These are phyloP conservation scores for Colletotrichum sp. DNA, from an alignment of 2,329 filamentous ascomycete species.

Conservation along the genomic window DNA sequence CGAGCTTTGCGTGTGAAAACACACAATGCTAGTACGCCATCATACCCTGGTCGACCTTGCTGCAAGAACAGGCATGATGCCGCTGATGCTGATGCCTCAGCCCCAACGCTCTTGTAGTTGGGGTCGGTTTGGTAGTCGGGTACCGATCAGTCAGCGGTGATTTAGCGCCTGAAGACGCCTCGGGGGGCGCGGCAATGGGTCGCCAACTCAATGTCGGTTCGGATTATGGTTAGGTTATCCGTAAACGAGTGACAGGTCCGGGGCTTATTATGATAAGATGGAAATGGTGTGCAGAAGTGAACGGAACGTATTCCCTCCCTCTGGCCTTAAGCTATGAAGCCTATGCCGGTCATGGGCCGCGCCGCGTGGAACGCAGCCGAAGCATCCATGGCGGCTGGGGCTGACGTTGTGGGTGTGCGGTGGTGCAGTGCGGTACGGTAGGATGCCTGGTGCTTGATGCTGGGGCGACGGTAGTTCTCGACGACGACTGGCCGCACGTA, in stretches of 20 bases:
- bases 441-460: background rate
- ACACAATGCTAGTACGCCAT: background rate
- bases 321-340: background rate
- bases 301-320: background rate
- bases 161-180: background rate
- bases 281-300: background rate
- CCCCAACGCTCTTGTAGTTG: background rate
- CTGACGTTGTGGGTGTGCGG: background rate
- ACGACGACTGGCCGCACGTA: background rate
- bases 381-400: background rate
- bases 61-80: background rate
- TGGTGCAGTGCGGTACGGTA: background rate
- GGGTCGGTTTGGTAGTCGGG: background rate
- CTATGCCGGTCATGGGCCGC: background rate
- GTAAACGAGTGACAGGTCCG: background rate
- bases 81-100: background rate
- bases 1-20: background rate
- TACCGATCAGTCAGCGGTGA: background rate
- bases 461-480: background rate
- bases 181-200: background rate
- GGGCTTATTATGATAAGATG: background rate
- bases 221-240: background rate
- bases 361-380: constrained; percentile 5
- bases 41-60: background rate
- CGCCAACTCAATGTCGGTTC: background rate